A percentile compares a stretch with the other conserved stretches of the same genome.
Evolutionary conservation across 1,139 yeast genomes (phyloP).

Genomic region (Ogataea hybrid): DNA sequence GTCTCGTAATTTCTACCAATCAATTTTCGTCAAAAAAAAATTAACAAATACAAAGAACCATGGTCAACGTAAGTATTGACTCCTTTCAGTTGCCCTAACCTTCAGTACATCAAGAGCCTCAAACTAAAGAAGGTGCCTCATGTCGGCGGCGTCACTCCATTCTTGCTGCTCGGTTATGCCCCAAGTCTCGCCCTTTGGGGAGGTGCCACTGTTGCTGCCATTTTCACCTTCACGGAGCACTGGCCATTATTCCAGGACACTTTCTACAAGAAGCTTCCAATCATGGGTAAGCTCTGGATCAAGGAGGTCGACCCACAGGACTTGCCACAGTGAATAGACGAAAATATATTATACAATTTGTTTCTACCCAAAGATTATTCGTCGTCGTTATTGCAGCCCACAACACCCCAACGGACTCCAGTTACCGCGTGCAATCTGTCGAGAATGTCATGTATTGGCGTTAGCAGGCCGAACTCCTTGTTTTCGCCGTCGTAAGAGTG

Average conservation of each 20-base stretch:
- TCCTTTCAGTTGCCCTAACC: neutral
- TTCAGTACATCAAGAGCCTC: slow-evolving; percentile 26
- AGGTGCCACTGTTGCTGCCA: slow-evolving; percentile 68
- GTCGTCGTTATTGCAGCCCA: slow-evolving; percentile 49
- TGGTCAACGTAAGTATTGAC: slow-evolving; percentile 18
- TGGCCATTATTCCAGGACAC: slow-evolving; percentile 86
- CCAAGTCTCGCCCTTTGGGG: slow-evolving; percentile 70
- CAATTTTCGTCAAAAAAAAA: slow-evolving; percentile 11
- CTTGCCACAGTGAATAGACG: slow-evolving; percentile 40
- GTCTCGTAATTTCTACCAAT: slow-evolving; percentile 4
- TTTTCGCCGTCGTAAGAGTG: slow-evolving; percentile 93
- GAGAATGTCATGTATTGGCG: slow-evolving; percentile 75
- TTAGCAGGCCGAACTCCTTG: slow-evolving; percentile 85
- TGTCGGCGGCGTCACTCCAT: slow-evolving; percentile 21
- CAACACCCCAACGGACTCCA: slow-evolving; percentile 85
- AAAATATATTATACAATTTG: slow-evolving; percentile 18
- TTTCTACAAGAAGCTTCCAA: slow-evolving; percentile 76
- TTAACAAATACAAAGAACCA: slow-evolving; percentile 6
- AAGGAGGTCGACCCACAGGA: slow-evolving; percentile 81
- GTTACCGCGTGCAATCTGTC: slow-evolving; percentile 75
- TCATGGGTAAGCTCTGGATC: slow-evolving; percentile 74
- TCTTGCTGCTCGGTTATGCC: slow-evolving; percentile 23
- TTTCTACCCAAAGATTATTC: slow-evolving; percentile 14
- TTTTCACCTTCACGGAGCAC: slow-evolving; percentile 84
- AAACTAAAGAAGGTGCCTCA: slow-evolving; percentile 28